phyloP scores from a whole-genome alignment of 208 protist species.

The Crithidia sp. region DNA sequence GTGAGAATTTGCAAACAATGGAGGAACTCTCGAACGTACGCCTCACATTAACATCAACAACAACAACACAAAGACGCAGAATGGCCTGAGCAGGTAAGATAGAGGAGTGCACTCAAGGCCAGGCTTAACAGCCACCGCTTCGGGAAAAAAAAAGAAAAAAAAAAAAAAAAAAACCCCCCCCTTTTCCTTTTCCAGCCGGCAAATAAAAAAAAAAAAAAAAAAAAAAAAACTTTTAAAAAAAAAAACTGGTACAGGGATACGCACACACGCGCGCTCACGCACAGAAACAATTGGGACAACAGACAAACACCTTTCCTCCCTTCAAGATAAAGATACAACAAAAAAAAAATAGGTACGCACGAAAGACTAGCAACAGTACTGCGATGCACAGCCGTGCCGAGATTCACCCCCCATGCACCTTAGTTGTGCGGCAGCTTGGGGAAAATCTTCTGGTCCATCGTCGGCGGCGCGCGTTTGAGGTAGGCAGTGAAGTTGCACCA shows the following conservation, averaged over 20 bases:
- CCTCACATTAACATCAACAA: not conserved
- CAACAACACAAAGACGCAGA: not conserved
- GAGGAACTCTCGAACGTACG: not conserved
- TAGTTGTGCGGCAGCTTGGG: conserved; percentile 45
- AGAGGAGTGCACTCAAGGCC: too few relatives aligned
- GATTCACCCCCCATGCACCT: not conserved
- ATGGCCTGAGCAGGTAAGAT: too few relatives aligned
- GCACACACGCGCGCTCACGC: too few relatives aligned
- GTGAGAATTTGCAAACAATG: not conserved
- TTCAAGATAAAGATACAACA: not conserved
- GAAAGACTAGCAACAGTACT: too few relatives aligned
- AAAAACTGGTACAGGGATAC: not conserved
- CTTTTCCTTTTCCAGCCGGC: too few relatives aligned
- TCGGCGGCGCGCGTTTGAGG: conserved; percentile 61
- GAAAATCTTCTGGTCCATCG: conserved; percentile 74
- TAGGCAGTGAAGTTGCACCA: conserved; percentile 78
- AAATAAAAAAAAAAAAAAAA: not conserved
- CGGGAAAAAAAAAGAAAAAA: too few relatives aligned
- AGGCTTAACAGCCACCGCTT: too few relatives aligned
- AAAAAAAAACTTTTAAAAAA: too few relatives aligned
- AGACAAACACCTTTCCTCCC: not conserved
- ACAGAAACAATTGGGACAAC: too few relatives aligned
- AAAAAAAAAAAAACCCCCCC: too few relatives aligned
- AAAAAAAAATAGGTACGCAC: not conserved
- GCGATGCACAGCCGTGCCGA: not conserved